A percentile compares a stretch with the other conserved stretches of the same genome.
These are phyloP conservation scores for Leccinum barrowsii DNA, from an alignment of 768 basidiomycete species.

Conservation along the genomic window DNA sequence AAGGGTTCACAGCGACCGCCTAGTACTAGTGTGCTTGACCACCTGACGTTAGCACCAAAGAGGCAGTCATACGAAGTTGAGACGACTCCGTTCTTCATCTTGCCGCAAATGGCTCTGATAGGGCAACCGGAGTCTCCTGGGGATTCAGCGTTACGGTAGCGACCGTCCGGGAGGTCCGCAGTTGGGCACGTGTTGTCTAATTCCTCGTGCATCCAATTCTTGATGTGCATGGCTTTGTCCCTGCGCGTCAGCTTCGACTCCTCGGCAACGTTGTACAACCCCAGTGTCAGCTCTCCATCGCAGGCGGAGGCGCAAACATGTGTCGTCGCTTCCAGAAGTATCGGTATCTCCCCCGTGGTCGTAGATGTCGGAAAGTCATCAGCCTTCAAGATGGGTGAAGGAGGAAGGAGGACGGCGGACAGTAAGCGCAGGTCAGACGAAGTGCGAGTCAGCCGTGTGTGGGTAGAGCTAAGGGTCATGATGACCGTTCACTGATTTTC, in stretches of 20 bases:
- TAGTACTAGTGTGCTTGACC: neutral
- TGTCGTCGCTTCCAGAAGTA: slow-evolving; percentile 36
- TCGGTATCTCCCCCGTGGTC: slow-evolving; percentile 51
- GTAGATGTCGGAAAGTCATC: slow-evolving; percentile 33
- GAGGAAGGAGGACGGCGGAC: slow-evolving; percentile 34
- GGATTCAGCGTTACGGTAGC: neutral
- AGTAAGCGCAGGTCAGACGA: slow-evolving; percentile 40
- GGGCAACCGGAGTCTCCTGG: neutral
- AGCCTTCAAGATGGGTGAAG: slow-evolving; percentile 46
- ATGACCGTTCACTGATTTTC: neutral
- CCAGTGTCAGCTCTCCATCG: neutral
- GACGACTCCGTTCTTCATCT: neutral
- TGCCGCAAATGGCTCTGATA: neutral
- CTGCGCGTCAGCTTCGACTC: neutral
- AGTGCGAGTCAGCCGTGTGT: slow-evolving; percentile 35
- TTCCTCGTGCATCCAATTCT: slow-evolving; percentile 4
- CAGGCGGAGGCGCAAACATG: slow-evolving; percentile 7
- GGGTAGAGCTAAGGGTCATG: slow-evolving; percentile 17
- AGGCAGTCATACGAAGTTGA: neutral
- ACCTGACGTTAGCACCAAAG: neutral
- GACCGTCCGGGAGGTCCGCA: neutral
- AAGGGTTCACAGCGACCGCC: neutral
- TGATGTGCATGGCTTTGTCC: neutral
- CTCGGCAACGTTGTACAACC: slow-evolving; percentile 6
- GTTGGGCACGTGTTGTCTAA: neutral